Percentiles rank a stretch among this genome's conserved stretches.
phyloP scores from a whole-genome alignment of 2,329 filamentous ascomycete genomes.

The Tolypocladium ophioglossoides region DNA sequence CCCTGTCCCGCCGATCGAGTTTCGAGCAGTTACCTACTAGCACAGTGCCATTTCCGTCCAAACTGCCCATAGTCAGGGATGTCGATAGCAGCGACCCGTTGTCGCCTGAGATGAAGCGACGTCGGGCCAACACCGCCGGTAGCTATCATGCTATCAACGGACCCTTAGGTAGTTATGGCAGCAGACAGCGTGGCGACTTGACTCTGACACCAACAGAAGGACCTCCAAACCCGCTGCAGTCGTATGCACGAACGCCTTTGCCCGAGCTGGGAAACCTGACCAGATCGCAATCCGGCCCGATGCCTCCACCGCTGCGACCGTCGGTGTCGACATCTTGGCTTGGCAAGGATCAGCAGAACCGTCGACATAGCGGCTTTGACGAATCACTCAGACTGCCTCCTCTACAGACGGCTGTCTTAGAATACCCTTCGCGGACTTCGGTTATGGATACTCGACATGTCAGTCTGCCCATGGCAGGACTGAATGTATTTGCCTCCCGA shows the following conservation, averaged over 20 bases:
- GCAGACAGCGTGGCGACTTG: constrained; percentile 4
- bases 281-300: constrained; percentile 27
- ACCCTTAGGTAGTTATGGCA: constrained; percentile 5
- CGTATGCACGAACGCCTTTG: constrained; percentile 14
- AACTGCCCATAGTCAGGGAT: constrained; percentile 13
- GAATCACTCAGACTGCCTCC: constrained; percentile 44
- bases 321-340: constrained; percentile 17
- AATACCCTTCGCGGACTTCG: constrained; percentile 15
- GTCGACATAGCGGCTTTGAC: constrained; percentile 38
- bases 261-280: constrained; percentile 19
- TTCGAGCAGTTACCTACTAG: constrained; percentile 14
- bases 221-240: constrained; percentile 7
- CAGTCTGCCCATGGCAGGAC: constrained; percentile 15
- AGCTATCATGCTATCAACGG: constrained; percentile 18
- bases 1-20: constrained; percentile 15
- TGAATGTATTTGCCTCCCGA: constrained; percentile 8
- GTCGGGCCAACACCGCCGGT: constrained; percentile 41
- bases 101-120: constrained; percentile 48
- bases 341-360: constrained; percentile 18
- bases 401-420: constrained; percentile 33
- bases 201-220: constrained; percentile 12
- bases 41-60: constrained; percentile 11
- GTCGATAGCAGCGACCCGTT: constrained; percentile 26
- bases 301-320: constrained; percentile 46
- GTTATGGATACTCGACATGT: constrained; percentile 15